phyloP scores from a whole-genome alignment of 495 filamentous ascomycete species.

The Aspergillus steynii region DNA sequence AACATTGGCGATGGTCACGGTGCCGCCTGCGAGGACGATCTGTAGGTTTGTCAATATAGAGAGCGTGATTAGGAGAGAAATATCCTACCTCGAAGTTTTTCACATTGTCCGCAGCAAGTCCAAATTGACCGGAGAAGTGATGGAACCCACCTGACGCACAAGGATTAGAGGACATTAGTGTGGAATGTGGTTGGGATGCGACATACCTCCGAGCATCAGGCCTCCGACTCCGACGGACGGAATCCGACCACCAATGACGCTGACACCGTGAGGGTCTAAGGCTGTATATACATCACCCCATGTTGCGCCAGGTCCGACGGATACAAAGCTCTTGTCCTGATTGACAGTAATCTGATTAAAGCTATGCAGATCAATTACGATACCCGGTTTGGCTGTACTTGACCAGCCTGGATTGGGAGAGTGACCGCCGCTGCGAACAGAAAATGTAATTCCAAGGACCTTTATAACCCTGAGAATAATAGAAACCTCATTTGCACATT shows the following conservation, averaged over 20 bases:
- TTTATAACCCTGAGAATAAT: not conserved
- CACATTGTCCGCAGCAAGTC: no score
- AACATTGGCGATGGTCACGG: no score
- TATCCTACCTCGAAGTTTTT: no score
- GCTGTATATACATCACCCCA: not conserved
- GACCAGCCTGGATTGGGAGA: constrained; percentile 2
- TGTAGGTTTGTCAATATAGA: no score
- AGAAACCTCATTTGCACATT: not conserved
- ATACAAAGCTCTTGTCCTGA: not conserved
- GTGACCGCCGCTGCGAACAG: not conserved
- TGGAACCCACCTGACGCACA: no score
- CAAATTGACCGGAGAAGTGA: no score
- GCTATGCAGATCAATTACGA: not conserved
- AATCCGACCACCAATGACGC: constrained; percentile 1
- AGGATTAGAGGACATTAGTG: no score
- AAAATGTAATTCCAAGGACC: not conserved
- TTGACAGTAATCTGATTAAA: not conserved
- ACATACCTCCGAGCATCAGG: not conserved
- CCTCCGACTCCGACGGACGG: not conserved
- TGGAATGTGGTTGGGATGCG: no score
- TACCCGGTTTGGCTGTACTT: not conserved
- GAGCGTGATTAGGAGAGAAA: no score
- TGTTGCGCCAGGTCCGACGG: not conserved
- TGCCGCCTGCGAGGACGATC: no score
- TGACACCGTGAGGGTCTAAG: not conserved